Evolutionary conservation across 2,329 filamentous ascomycete genomes (phyloP).

Genomic region (Fusarium sp.): DNA sequence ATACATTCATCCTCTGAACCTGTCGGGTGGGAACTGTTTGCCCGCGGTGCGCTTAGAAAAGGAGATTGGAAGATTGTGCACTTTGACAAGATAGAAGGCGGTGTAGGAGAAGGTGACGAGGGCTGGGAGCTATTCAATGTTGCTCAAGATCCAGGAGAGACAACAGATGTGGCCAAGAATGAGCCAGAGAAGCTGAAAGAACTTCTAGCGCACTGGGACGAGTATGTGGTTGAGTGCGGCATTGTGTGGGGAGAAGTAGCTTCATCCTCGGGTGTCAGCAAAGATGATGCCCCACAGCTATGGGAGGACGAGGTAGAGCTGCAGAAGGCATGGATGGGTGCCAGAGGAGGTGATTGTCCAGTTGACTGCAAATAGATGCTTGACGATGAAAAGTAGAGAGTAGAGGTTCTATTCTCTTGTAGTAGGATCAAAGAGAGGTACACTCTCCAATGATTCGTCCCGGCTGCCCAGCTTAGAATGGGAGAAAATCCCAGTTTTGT

Average conservation of each 20-base stretch:
- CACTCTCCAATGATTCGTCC: too few species aligned
- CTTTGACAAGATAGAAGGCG: slow-evolving; percentile 42
- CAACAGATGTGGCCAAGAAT: background rate
- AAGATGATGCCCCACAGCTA: slow-evolving; percentile 4
- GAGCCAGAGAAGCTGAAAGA: slow-evolving; percentile 38
- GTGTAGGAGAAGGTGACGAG: slow-evolving; percentile 23
- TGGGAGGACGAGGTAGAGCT: background rate
- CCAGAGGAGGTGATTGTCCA: background rate
- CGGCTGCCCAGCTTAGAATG: background rate
- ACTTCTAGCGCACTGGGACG: slow-evolving; percentile 46
- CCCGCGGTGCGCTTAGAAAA: slow-evolving; percentile 48
- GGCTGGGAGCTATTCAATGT: slow-evolving; percentile 33
- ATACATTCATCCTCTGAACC: background rate
- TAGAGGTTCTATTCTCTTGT: background rate
- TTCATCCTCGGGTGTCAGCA: background rate
- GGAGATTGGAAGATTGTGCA: slow-evolving; percentile 51
- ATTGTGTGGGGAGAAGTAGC: slow-evolving; percentile 17
- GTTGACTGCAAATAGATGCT: background rate
- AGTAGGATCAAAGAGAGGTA: too few species aligned
- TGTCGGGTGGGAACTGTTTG: slow-evolving; percentile 44
- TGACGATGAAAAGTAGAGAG: background rate
- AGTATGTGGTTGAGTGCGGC: slow-evolving; percentile 45
- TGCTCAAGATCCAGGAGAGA: background rate
- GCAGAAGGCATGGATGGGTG: background rate
- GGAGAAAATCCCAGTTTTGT: background rate